Evolutionary conservation across 1,139 yeast species (phyloP), one percentile per base, ranked within the genome.

Genomic region (Blastobotrys capitulatus): DNA sequence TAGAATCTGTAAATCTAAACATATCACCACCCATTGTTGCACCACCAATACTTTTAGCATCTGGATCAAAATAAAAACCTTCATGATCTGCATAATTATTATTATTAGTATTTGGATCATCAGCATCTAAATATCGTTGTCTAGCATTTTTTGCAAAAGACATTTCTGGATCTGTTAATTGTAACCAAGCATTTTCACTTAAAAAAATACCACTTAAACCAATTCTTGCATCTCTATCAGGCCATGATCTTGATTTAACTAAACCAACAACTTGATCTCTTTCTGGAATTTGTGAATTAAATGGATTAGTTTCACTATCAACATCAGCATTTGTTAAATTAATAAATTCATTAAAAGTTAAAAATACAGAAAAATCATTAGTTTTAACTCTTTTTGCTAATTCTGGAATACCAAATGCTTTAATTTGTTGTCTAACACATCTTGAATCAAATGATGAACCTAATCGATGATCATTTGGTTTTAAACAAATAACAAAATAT

Each of bases 381-480:
- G 56, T 56, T 50, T 67, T 68, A 16, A 70, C 70, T 1, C 71
- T 62, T 34, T 61, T 60, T 2, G 74, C 71, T 38, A 71, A 60
- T 50, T 71, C 75, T 5, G 74, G 70, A 18, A 71, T 57, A 9
- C 74, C 73, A 45, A 70, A 61, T 1, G 74, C 73, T 43, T 67
- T 64, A 26, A 70, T 63, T 52, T 71, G 75, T 54, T 71, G 73
- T 19, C 73, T 60, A 12, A 71, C 72, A 51, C 74, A 70, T 18
- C 74, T 60, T 4, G 73, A 73, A 48, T 71, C 75, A 48, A 71
- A 62, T 15, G 70, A 66, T 8, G 66, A 62, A 1, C 69, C 58
- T 12, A 69, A 57, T 13, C 68, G 58, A 42, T 70, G 65, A 47
- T 71, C 75, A 50, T 71, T 71, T 6, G 75, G 75, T 54, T 71